Base-by-base conservation (phyloP, 108 stramenopile genomes). In the Conticribra weissflogii region DNA sequence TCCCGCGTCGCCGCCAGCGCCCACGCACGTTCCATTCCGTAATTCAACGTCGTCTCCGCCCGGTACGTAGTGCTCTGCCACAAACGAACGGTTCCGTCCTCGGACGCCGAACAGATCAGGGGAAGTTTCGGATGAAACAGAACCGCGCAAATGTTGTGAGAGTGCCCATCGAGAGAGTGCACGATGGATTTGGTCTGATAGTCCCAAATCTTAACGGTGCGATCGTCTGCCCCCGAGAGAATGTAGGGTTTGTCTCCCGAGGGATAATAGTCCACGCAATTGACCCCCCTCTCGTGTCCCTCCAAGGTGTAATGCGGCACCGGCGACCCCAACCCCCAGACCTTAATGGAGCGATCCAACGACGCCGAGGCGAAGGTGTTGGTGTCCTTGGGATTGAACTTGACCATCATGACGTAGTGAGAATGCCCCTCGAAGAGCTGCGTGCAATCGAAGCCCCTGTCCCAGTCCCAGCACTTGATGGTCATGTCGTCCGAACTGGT, bases 321-420 rank as follows among this genome's bases (percentile, higher is more conserved):
- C 30, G 87, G 92, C 49, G 86, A 84, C 12, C 92, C 93, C 44
- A 98, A 74, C 17, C 97, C 94, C 99, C 99, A 98, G 18, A 98
- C 96, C 84, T 99, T 99, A 71, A 97, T 94, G 62, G 88, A 81
- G 52, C 96, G 74, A 90, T 99, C 99, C 70, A 99, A 85, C 57
- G 92, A 94, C 19, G 99, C 99, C 18, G 86, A 89, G 9, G 99
- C 99, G 65, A 99, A 99, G 45, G 98, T 98, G 66, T 98, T 98
- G 63, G 96, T 95, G 80, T 99, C 99, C 84, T 98, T 98, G 58
- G 96, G 97, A 78, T 99, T 99, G 86, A 98, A 94, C 78, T 95
- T 96, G 67, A 97, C 93, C 93, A 96, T 96, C 99, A 99, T 99
- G 57, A 99, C 99, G 60, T 98, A 99, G 71, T 99, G 99, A 12